Evolutionary conservation across 2,329 filamentous ascomycete genomes (phyloP), one percentile per base, ranked within the genome.

Genomic region (Fusarium dimerum): DNA sequence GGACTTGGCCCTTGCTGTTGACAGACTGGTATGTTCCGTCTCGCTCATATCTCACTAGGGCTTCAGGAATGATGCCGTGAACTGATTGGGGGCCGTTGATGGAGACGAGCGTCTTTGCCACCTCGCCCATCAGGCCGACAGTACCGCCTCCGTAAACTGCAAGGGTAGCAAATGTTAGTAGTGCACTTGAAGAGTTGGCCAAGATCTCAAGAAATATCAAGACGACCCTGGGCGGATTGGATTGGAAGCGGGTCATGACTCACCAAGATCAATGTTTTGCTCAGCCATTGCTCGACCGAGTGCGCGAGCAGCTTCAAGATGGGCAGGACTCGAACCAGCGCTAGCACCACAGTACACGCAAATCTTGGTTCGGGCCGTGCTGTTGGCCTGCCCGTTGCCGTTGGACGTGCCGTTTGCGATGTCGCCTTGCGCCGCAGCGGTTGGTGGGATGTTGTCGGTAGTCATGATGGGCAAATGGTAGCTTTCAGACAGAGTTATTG

Each of bases 281-380:
- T 82, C 79, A 68, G 92, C 88, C 75, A 97, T 88, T 59, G 81
- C 78, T 34, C 77, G 77, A 49, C 88, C 93, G 13, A 97, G 85
- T 30, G 83, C 75, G 39, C 87, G 87, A 3, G 94, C 94, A 8
- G 91, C 86, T 69, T 86, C 85, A 65, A 95, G 74, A 72, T 97
- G 90, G 5, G 80, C 80, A 13, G 90, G 86, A 56, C 84, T 87
- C 47, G 79, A 85, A 45, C 94, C 94, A 15, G 81, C 72, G 9
- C 84, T 87, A 47, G 94, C 85, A 68, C 93, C 94, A 77, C 94
- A 97, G 82, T 96, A 97, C 62, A 97, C 93, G 71, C 91, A 96
- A 69, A 97, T 88, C 59, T 90, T 90, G 54, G 88, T 76, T 57
- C 71, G 75, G 46, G 71, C 66, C 30, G 65, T 64, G 55, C 66